phyloP scores from a whole-genome alignment of 352 stramenopile genomes.

The Pythium phragmiticola region DNA sequence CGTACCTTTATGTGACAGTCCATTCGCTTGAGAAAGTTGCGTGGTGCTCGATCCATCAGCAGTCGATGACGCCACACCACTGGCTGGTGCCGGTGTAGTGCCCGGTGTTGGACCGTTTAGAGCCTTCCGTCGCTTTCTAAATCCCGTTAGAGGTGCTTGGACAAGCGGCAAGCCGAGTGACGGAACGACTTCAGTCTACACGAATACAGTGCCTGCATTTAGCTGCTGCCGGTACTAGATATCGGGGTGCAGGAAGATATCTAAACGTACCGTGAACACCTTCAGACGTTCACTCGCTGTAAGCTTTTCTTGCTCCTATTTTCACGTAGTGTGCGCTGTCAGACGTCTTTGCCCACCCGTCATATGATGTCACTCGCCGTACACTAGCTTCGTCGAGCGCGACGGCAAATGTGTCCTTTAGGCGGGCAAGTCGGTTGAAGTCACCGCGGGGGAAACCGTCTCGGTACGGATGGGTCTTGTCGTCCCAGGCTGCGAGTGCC shows the following conservation, averaged over 20 bases:
- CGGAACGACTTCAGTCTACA: conserved; percentile 16
- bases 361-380: not conserved
- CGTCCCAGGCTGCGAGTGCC: conserved; percentile 11
- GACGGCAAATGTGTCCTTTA: conserved; percentile 10
- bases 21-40: not conserved
- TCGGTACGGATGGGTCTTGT: conserved; percentile 11
- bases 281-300: conserved; percentile 7
- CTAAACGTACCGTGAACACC: conserved; percentile 17
- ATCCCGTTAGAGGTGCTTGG: not conserved
- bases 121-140: conserved; percentile 12
- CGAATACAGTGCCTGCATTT: not conserved
- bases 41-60: not conserved
- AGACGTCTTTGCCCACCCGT: not conserved
- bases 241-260: too few relatives aligned
- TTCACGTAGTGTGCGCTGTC: not conserved
- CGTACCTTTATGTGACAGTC: not conserved
- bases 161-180: conserved; percentile 6
- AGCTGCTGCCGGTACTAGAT: not conserved
- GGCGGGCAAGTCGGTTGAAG: not conserved
- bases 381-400: conserved; percentile 14
- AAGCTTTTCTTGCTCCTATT: conserved; percentile 18
- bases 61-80: not conserved
- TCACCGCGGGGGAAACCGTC: conserved; percentile 15
- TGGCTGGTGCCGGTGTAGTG: not conserved
- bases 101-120: not conserved